Evolutionary conservation across 495 filamentous ascomycete species (phyloP).

Genomic region (Tuber umbilicatum): DNA sequence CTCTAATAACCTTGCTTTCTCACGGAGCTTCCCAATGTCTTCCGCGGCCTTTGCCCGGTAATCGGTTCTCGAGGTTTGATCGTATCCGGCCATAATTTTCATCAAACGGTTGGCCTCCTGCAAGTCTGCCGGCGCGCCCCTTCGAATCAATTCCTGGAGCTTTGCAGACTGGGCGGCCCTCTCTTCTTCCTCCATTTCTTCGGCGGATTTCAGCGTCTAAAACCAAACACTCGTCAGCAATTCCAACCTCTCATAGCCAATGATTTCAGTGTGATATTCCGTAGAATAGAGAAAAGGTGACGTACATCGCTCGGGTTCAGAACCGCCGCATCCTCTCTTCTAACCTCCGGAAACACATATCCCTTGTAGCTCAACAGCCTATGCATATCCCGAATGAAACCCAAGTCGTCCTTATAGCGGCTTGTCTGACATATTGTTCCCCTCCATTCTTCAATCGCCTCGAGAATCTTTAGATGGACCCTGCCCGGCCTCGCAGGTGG

Average conservation of each 20-base stretch:
- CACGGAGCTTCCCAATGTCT: slow-evolving; percentile 85
- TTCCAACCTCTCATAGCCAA: not conserved
- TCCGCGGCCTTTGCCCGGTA: slow-evolving; percentile 96
- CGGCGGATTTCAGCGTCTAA: slow-evolving; percentile 88
- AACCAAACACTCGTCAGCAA: slow-evolving; percentile 41
- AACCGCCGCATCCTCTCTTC: slow-evolving; percentile 89
- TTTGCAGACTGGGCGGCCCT: slow-evolving; percentile 91
- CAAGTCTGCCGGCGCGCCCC: slow-evolving; percentile 83
- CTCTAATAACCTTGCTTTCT: slow-evolving; percentile 84
- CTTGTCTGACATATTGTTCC: slow-evolving; percentile 96
- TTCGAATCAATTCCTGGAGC: slow-evolving; percentile 88
- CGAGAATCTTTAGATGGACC: slow-evolving; percentile 86
- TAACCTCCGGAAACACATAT: slow-evolving; percentile 86
- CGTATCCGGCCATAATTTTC: slow-evolving; percentile 98
- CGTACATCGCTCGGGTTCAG: slow-evolving; percentile 95
- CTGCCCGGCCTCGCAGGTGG: slow-evolving; percentile 77
- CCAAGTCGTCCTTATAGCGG: slow-evolving; percentile 91
- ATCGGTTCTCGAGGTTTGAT: slow-evolving; percentile 89
- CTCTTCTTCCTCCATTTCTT: slow-evolving; percentile 99
- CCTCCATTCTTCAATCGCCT: slow-evolving; percentile 97
- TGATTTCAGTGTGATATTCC: not conserved
- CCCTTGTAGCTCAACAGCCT: slow-evolving; percentile 91
- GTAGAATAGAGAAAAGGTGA: slow-evolving; percentile 10
- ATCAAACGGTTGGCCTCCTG: slow-evolving; percentile 95
- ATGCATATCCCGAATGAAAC: slow-evolving; percentile 97